Evolutionary conservation across 208 protist species (phyloP).

Genomic region (Crithidia fasciculata): DNA sequence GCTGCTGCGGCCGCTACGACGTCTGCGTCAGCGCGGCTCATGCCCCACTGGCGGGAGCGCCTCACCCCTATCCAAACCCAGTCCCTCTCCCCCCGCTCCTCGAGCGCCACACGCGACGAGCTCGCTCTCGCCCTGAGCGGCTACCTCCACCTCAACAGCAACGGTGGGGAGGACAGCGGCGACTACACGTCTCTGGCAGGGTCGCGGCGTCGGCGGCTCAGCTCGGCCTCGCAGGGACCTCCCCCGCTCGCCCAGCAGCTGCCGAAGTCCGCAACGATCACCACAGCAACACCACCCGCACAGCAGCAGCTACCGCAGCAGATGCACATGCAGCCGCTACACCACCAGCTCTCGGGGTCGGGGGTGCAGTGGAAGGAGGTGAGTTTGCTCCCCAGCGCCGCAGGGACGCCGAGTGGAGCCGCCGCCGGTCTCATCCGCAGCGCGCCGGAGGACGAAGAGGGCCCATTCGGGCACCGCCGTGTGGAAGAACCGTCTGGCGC

Average conservation of each 20-base stretch:
- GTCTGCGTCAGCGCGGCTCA: neutral
- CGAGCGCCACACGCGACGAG: constrained; percentile 6
- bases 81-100: constrained; percentile 1
- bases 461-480: no score
- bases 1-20: neutral
- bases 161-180: constrained; percentile 3
- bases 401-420: neutral
- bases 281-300: neutral
- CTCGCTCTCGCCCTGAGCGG: neutral
- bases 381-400: constrained; percentile 13
- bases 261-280: neutral
- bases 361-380: constrained; percentile 27
- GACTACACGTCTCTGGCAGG: neutral
- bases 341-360: neutral
- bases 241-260: constrained; percentile 8
- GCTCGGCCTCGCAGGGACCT: constrained; percentile 6
- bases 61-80: neutral
- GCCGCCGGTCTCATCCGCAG: neutral
- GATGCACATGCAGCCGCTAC: neutral
- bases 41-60: constrained; percentile 19
- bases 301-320: neutral
- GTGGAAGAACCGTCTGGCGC: no score
- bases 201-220: constrained; percentile 8
- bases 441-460: constrained; percentile 2
- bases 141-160: neutral